phyloP scores from a whole-genome alignment of 345 rosid genomes.

The Eucalyptus melliodora region DNA sequence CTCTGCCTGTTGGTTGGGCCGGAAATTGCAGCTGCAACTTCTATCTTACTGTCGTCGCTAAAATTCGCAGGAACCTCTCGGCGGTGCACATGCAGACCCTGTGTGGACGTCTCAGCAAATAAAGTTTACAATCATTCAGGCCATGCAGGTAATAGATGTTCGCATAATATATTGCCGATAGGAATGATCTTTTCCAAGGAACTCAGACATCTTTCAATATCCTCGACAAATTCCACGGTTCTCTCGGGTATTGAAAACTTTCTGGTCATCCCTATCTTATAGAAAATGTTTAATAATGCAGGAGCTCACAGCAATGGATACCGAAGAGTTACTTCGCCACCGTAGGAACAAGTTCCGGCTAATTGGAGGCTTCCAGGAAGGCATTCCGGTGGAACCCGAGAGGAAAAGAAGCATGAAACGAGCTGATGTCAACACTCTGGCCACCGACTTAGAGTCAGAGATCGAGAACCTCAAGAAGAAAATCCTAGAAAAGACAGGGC shows the following conservation, averaged over 20 bases:
- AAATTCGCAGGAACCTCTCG: conserved; percentile 66
- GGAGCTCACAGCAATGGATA: conserved; percentile 72
- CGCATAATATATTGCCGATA: not conserved
- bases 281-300: not conserved
- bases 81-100: conserved; percentile 90
- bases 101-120: conserved; percentile 82
- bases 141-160: conserved; percentile 39
- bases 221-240: not conserved
- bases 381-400: conserved; percentile 41
- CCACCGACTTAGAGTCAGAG: conserved; percentile 38
- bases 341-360: conserved; percentile 71
- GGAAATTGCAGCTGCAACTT: not conserved
- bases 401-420: conserved; percentile 66
- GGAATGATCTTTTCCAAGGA: not conserved
- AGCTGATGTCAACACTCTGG: conserved; percentile 19
- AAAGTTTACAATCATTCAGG: conserved; percentile 60
- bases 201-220: not conserved
- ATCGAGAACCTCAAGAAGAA: conserved; percentile 54
- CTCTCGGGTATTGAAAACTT: conserved; percentile 2
- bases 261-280: not conserved
- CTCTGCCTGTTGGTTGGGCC: not conserved
- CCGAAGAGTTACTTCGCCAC: conserved; percentile 47
- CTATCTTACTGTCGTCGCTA: not conserved
- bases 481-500: conserved; percentile 33
- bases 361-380: conserved; percentile 68